phyloP scores from a whole-genome alignment of 306 rosid species.

The Citrullus amarus region DNA sequence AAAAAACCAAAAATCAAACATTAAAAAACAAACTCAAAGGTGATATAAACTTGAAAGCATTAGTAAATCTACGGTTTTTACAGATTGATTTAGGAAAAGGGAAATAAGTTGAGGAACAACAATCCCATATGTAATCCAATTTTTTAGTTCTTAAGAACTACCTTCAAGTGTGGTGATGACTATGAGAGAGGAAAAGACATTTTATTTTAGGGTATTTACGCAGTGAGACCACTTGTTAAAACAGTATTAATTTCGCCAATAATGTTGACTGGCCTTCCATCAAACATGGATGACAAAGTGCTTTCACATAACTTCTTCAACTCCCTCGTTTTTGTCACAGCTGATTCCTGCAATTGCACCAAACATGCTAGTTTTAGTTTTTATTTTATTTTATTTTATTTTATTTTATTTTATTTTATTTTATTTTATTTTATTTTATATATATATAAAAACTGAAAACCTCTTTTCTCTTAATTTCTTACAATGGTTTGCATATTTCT shows the following conservation, averaged over 20 bases:
- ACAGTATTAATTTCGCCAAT: constrained; percentile 82
- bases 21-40: not conserved
- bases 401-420: too few species aligned
- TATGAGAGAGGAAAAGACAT: not conserved
- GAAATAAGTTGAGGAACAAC: not conserved
- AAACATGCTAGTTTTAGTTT: too few species aligned
- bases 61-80: not conserved
- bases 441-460: too few species aligned
- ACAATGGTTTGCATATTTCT: too few species aligned
- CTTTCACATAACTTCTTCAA: constrained; percentile 68
- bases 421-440: too few species aligned
- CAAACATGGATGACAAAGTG: constrained; percentile 74
- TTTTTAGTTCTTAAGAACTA: not conserved
- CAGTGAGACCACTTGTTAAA: constrained; percentile 51
- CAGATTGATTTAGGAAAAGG: not conserved
- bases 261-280: constrained; percentile 82
- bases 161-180: not conserved
- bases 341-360: constrained; percentile 52
- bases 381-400: not conserved
- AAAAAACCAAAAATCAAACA: not conserved
- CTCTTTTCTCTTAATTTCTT: too few species aligned
- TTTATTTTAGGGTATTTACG: constrained; percentile 13
- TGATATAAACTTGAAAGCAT: not conserved
- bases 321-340: constrained; percentile 55
- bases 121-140: not conserved